Base-by-base conservation (phyloP, 768 basidiomycete species). In the Boletus pseudo-olivaceus region DNA sequence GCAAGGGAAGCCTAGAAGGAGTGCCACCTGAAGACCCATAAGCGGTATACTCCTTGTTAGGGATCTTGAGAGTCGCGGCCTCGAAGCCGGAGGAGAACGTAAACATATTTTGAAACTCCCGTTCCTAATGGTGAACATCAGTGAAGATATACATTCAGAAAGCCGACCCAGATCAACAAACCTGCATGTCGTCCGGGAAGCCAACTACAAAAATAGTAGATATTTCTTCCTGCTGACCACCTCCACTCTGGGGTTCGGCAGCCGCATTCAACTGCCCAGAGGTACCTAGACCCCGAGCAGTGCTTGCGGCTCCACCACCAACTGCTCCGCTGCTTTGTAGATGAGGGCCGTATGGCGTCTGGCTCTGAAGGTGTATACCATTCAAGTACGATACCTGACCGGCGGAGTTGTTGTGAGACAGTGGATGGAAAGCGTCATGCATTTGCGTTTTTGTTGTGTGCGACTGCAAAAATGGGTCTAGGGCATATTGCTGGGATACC, bases 91-190 rank as follows among this genome's bases (percentile, higher is more conserved):
- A 75, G 4, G 91, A 93, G 66, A 99, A 99, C 8, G 94, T 93
- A 70, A 99, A 99, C 90, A 99, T 96, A 69, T 98, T 98, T 71
- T 96, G 93, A 72, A 98, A 99, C 74, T 99, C 97, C 30, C 97
- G 93, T 76, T 98, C 97, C 94, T 98, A 62, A 4, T 49, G 41
- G 27, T 23, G 48, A 61, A 59, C 38, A 42, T 58, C 12, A 59
- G 58, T 44, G 44, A 57, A 38, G 63, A 64, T 10, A 38, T 7
- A 33, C 57, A 48, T 58, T 26, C 30, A 42, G 30, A 51, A 29
- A 23, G 33, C 50, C 23, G 41, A 59, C 49, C 20, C 20, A 50
- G 10, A 57, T 50, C 38, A 44, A 80, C 87, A 59, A 63, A 92
- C 94, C 82, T 89, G 87, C 91, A 98, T 98, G 65, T 99, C 97